Evolutionary conservation across 768 basidiomycete species (phyloP).

Genomic region (Leccinum fibrillosum): DNA sequence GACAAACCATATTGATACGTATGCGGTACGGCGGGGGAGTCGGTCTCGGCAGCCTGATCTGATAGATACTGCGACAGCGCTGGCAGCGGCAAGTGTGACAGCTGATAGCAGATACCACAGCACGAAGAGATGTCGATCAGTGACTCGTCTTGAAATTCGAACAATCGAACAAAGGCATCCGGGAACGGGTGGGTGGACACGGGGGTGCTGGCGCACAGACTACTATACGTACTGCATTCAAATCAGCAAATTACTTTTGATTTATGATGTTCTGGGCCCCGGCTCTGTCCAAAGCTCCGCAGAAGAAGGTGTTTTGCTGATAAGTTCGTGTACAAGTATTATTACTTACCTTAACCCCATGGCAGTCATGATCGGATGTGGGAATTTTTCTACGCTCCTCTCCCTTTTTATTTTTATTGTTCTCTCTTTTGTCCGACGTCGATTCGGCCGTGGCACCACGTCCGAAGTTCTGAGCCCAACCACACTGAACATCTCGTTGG

Average conservation of each 20-base stretch:
- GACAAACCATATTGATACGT: neutral
- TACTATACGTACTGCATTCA: neutral
- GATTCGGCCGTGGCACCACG: too few relatives aligned
- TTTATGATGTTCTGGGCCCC: neutral
- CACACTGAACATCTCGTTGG: neutral
- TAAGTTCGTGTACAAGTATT: neutral
- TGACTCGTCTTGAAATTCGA: too few relatives aligned
- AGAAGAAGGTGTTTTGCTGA: neutral
- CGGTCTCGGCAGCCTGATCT: neutral
- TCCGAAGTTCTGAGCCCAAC: neutral
- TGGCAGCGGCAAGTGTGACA: neutral
- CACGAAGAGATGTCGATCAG: too few relatives aligned
- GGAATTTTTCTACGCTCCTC: neutral
- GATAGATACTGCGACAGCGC: neutral
- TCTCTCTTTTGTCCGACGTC: too few relatives aligned
- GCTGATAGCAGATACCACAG: too few relatives aligned
- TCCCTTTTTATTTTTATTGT: too few relatives aligned
- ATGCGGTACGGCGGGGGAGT: neutral
- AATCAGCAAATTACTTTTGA: neutral
- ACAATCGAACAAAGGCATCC: too few relatives aligned
- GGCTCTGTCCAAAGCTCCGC: neutral
- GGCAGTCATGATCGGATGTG: neutral
- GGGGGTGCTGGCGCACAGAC: neutral
- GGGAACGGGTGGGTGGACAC: too few relatives aligned
- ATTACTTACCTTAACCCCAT: too few relatives aligned